Evolutionary conservation across 2,329 filamentous ascomycete species (phyloP).

Genomic region (Elsinoe fawcettii): DNA sequence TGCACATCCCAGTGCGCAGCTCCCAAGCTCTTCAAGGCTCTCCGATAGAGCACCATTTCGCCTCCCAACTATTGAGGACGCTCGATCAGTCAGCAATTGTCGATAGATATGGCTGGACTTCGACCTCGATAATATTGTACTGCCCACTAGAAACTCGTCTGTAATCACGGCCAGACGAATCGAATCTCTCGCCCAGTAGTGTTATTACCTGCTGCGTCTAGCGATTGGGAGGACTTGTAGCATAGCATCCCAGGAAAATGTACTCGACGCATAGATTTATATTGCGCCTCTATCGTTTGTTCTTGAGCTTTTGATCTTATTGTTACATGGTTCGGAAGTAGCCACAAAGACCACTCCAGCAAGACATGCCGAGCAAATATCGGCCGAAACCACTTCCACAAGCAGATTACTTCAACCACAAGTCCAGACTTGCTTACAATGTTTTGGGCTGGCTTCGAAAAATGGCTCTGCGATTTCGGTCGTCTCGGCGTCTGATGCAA

Average conservation of each 20-base stretch:
- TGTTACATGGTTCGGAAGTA: too few relatives aligned
- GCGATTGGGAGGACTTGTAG: slow-evolving; percentile 17
- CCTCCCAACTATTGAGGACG: not conserved
- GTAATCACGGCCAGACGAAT: slow-evolving; percentile 12
- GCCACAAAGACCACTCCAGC: not conserved
- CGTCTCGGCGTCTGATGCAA: not conserved
- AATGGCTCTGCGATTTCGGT: not conserved
- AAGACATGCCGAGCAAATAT: not conserved
- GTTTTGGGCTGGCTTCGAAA: not conserved
- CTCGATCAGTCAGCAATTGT: not conserved
- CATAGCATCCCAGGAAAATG: slow-evolving; percentile 17
- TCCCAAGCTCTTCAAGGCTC: slow-evolving; percentile 85
- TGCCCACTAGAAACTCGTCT: slow-evolving; percentile 5
- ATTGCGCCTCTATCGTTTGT: not conserved
- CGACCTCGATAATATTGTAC: not conserved
- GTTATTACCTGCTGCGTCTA: slow-evolving; percentile 15
- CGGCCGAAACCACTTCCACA: not conserved
- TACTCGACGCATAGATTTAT: slow-evolving; percentile 12
- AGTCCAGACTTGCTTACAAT: too few relatives aligned
- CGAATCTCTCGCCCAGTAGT: slow-evolving; percentile 12
- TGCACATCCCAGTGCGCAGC: slow-evolving; percentile 89
- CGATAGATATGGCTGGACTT: slow-evolving; percentile 1
- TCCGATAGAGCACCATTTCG: slow-evolving; percentile 58
- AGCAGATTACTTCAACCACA: not conserved
- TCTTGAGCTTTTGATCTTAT: not conserved